phyloP scores from a whole-genome alignment of 345 rosid genomes.

The Rhodamnia argentea region DNA sequence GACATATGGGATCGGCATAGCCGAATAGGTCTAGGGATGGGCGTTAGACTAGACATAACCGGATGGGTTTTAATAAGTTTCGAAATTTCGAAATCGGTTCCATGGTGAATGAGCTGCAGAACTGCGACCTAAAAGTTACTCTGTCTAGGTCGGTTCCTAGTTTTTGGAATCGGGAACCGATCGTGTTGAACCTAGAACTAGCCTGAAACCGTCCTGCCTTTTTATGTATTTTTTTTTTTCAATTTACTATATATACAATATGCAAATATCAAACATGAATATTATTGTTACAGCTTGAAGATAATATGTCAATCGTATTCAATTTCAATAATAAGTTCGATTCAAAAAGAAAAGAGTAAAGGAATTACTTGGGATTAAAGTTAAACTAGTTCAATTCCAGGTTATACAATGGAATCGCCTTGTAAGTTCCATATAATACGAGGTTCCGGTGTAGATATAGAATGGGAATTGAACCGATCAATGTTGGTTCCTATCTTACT shows the following conservation, averaged over 20 bases:
- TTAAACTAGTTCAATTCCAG: not conserved
- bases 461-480: not conserved
- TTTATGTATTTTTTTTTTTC: not conserved
- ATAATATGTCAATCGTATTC: not conserved
- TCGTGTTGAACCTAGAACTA: not conserved
- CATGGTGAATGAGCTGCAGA: not conserved
- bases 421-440: not conserved
- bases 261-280: not conserved
- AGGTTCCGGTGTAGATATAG: not conserved
- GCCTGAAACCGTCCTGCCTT: not conserved
- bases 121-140: not conserved
- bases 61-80: not conserved
- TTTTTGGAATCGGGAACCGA: not conserved
- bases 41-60: not conserved
- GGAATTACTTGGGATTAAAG: not conserved
- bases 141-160: rapidly evolving
- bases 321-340: not conserved
- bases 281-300: too few species aligned
- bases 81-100: not conserved
- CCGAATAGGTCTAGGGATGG: not conserved
- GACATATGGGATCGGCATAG: rapidly evolving
- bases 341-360: not conserved
- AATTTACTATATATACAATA: not conserved
- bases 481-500: not conserved
- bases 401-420: not conserved